phyloP scores from a whole-genome alignment of 179 eudicot genomes.

The Sideroxylon spinosum region DNA sequence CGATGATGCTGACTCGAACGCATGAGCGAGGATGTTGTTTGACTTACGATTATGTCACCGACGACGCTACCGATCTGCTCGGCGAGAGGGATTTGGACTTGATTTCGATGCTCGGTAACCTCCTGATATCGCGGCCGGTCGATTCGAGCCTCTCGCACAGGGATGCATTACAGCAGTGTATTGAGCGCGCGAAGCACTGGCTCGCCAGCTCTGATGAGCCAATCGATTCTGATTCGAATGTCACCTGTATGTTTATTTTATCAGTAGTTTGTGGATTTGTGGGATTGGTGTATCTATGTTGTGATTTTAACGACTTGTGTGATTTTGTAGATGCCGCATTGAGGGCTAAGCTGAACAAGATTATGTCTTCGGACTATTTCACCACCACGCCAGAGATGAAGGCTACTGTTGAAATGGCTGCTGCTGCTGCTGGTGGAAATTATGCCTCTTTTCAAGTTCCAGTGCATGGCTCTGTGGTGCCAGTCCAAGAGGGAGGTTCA shows the following conservation, averaged over 20 bases:
- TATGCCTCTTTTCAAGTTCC: conserved; percentile 60
- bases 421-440: conserved; percentile 72
- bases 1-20: conserved; percentile 52
- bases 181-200: conserved; percentile 72
- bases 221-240: conserved; percentile 32
- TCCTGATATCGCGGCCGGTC: conserved; percentile 48
- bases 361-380: conserved; percentile 72
- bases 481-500: conserved; percentile 41
- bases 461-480: conserved; percentile 33
- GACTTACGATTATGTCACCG: conserved; percentile 78
- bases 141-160: conserved; percentile 63
- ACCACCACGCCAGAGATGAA: conserved; percentile 73
- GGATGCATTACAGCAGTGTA: conserved; percentile 57
- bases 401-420: conserved; percentile 69
- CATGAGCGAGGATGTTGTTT: conserved; percentile 88
- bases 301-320: conserved; percentile 8
- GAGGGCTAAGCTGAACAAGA: conserved; percentile 75
- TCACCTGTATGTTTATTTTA: conserved; percentile 49
- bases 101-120: conserved; percentile 53
- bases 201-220: conserved; percentile 49
- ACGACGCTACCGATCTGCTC: conserved; percentile 63
- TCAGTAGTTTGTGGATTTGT: neutral
- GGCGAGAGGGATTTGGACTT: conserved; percentile 75
- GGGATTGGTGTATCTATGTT: neutral
- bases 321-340: conserved; percentile 61